These are phyloP conservation scores for Phytophthora kernoviae DNA, from an alignment of 352 stramenopile genomes.

Conservation along the genomic window DNA sequence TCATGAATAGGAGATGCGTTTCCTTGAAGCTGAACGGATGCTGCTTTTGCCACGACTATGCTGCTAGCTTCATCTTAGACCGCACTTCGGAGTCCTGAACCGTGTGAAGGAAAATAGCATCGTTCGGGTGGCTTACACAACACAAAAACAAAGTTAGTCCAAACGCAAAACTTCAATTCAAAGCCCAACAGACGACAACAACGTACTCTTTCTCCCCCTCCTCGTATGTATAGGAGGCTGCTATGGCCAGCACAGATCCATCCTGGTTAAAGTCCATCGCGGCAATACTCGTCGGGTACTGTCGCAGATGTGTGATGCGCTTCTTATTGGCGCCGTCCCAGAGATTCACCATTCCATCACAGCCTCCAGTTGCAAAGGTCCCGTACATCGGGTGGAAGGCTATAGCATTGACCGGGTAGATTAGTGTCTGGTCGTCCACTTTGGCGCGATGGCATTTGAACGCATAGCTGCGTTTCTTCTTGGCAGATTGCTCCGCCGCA, in stretches of 20 bases:
- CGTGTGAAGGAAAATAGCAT: slow-evolving; percentile 93
- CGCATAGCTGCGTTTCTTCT: slow-evolving; percentile 90
- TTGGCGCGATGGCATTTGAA: slow-evolving; percentile 98
- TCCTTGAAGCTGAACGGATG: not conserved
- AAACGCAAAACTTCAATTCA: slow-evolving; percentile 5
- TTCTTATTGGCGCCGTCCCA: slow-evolving; percentile 98
- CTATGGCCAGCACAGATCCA: slow-evolving; percentile 93
- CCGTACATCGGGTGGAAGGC: slow-evolving; percentile 94
- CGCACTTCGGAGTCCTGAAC: slow-evolving; percentile 90
- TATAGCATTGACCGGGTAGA: slow-evolving; percentile 97
- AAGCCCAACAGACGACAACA: not conserved
- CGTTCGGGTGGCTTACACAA: slow-evolving; percentile 84
- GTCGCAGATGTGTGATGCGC: slow-evolving; percentile 86
- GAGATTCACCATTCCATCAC: slow-evolving; percentile 92
- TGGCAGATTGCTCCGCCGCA: slow-evolving; percentile 7
- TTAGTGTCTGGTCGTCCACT: slow-evolving; percentile 75
- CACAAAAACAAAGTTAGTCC: slow-evolving; percentile 8
- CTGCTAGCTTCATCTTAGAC: slow-evolving; percentile 64
- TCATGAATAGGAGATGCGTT: too few species aligned
- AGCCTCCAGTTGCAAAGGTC: slow-evolving; percentile 96
- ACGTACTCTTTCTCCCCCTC: slow-evolving; percentile 95
- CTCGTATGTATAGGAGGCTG: slow-evolving; percentile 97
- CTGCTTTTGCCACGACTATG: slow-evolving; percentile 9
- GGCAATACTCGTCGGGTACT: slow-evolving; percentile 89
- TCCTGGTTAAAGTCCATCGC: slow-evolving; percentile 95